phyloP scores from a whole-genome alignment of 1,139 yeast genomes.

The Candida sojae region DNA sequence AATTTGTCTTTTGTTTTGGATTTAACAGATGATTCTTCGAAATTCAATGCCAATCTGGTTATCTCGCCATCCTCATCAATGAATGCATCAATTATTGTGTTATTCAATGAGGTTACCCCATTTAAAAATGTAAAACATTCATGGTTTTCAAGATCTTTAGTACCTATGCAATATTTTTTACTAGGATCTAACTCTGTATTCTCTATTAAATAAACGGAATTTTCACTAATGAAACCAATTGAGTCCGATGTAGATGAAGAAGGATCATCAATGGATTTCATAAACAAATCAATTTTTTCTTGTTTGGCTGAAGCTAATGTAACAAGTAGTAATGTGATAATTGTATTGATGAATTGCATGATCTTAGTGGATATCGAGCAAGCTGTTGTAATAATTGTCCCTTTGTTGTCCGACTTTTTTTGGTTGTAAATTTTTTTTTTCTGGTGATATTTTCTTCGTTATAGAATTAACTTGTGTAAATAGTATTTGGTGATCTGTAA shows the following conservation, averaged over 20 bases:
- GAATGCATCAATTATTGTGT: conserved; percentile 17
- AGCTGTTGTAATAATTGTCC: background rate
- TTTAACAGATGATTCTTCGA: conserved; percentile 5
- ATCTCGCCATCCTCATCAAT: conserved; percentile 17
- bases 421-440: background rate
- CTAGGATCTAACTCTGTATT: conserved; percentile 2
- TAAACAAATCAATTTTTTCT: conserved; percentile 13
- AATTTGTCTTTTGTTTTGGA: conserved; percentile 8
- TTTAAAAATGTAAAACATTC: conserved; percentile 31
- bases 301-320: conserved; percentile 8
- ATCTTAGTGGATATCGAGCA: background rate
- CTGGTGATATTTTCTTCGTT: no score
- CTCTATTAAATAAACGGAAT: conserved; percentile 10
- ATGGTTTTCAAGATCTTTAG: conserved; percentile 26
- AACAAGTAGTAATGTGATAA: conserved; percentile 3
- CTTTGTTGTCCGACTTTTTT: background rate
- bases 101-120: conserved; percentile 10
- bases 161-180: conserved; percentile 32
- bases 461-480: no score
- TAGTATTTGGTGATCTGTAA: background rate
- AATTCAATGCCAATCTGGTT: conserved; percentile 16
- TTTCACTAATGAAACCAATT: conserved; percentile 19
- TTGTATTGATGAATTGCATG: background rate
- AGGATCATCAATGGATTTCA: conserved; percentile 13
- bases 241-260: conserved; percentile 9